Evolutionary conservation across 257 asterid species (phyloP).

Genomic region (Vinca minor): DNA sequence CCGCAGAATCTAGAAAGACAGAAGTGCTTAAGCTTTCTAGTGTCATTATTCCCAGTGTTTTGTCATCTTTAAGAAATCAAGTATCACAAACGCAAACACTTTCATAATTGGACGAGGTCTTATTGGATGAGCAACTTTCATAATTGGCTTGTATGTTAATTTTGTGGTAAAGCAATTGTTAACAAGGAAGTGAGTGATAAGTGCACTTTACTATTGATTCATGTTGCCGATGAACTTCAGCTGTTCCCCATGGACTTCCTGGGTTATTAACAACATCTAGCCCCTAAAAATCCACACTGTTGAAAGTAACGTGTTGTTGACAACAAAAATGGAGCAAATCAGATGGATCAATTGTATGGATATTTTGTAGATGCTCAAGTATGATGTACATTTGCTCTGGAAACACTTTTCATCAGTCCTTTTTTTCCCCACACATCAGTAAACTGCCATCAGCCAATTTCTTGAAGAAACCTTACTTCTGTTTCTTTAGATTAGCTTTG

Average conservation of each 20-base stretch:
- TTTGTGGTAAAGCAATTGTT: not conserved
- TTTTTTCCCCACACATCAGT: too few species aligned
- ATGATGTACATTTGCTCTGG: too few species aligned
- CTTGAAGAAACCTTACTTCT: not conserved
- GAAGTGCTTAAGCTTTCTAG: not conserved
- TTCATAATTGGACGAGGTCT: not conserved
- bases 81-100: not conserved
- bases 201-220: not conserved
- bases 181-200: not conserved
- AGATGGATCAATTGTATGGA: too few species aligned
- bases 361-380: too few species aligned
- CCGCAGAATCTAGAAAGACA: not conserved
- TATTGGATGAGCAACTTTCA: not conserved
- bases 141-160: not conserved
- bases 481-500: not conserved
- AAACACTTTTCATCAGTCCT: too few species aligned
- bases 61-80: not conserved
- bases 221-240: not conserved
- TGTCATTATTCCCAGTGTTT: not conserved
- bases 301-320: too few species aligned
- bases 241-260: too few species aligned
- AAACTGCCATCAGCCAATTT: not conserved
- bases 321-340: too few species aligned
- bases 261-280: not conserved
- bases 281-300: not conserved